A percentile compares a stretch with the other conserved stretches of the same genome.
These are phyloP conservation scores for Podosphaera fusca DNA, from an alignment of 2,329 filamentous ascomycete species.

Conservation along the genomic window DNA sequence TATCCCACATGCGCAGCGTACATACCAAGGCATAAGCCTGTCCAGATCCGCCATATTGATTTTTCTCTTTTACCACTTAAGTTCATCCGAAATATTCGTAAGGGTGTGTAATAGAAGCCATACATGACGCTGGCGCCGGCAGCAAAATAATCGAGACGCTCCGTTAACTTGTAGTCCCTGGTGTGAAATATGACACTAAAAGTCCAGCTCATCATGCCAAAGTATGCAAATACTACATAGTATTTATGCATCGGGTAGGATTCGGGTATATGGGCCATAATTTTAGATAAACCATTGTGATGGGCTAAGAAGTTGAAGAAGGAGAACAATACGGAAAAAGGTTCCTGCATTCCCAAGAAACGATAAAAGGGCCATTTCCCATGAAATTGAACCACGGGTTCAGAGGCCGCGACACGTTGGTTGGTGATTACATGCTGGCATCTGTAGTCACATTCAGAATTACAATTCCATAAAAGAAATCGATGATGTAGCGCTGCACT, in stretches of 20 bases:
- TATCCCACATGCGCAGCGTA: conserved; percentile 65
- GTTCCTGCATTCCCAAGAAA: conserved; percentile 81
- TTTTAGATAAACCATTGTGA: conserved; percentile 45
- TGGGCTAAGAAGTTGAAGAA: conserved; percentile 80
- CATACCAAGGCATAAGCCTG: conserved; percentile 41
- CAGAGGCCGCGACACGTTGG: conserved; percentile 39
- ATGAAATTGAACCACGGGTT: conserved; percentile 72
- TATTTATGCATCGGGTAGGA: conserved; percentile 57
- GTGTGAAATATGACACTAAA: conserved; percentile 87
- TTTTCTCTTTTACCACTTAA: conserved; percentile 19
- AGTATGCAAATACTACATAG: conserved; percentile 58
- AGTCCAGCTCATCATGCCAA: conserved; percentile 64
- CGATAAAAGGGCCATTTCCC: conserved; percentile 97
- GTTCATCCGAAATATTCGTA: conserved; percentile 70
- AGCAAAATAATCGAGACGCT: conserved; percentile 90
- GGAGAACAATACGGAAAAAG: conserved; percentile 80
- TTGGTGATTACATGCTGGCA: conserved; percentile 85
- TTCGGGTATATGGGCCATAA: conserved; percentile 46
- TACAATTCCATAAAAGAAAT: conserved; percentile 78
- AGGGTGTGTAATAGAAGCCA: conserved; percentile 63
- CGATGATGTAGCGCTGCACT: conserved; percentile 54
- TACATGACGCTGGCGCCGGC: conserved; percentile 80
- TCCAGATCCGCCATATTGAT: conserved; percentile 48
- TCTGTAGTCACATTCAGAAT: conserved; percentile 87
- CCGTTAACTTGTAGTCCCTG: conserved; percentile 62